Percentiles rank a stretch among this genome's conserved stretches.
Conservation (phyloP, 371 early-diverging fungal species). For the Parasitella parasitica region DNA sequence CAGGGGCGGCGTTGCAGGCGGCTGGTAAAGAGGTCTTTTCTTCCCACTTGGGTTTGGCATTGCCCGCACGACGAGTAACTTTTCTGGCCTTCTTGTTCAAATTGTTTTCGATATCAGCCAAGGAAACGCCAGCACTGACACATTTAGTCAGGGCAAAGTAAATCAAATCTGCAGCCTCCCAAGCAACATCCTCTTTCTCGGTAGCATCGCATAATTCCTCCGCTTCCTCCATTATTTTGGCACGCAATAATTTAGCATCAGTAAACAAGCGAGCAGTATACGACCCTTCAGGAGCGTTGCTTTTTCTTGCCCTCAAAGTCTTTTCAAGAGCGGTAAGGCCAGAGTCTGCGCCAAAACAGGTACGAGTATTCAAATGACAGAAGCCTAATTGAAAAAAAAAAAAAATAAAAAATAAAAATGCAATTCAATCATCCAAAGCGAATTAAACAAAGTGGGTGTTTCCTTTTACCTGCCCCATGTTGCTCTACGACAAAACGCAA, state of each 20-base stretch:
- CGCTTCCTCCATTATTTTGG: slow-evolving; percentile 97
- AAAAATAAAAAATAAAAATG: no score
- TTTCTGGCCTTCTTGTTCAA: slow-evolving; percentile 83
- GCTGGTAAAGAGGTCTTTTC: slow-evolving; percentile 15
- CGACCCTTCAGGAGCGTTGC: slow-evolving; percentile 80
- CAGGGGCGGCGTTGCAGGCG: slow-evolving; percentile 18
- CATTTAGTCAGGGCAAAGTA: slow-evolving; percentile 94
- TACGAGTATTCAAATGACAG: slow-evolving; percentile 90
- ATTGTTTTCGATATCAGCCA: slow-evolving; percentile 86
- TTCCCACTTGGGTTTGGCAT: slow-evolving; percentile 84
- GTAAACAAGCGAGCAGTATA: slow-evolving; percentile 91
- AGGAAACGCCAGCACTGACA: slow-evolving; percentile 74
- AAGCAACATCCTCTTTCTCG: slow-evolving; percentile 78
- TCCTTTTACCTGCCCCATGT: slow-evolving; percentile 83
- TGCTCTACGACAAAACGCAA: slow-evolving; percentile 88
- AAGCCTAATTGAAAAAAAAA: slow-evolving; percentile 65
- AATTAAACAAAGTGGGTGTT: no score
- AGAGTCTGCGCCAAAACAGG: slow-evolving; percentile 85
- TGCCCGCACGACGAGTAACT: slow-evolving; percentile 89
- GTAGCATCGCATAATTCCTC: slow-evolving; percentile 87
- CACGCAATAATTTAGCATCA: slow-evolving; percentile 75
- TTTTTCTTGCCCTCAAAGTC: slow-evolving; percentile 66
- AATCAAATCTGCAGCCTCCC: slow-evolving; percentile 95
- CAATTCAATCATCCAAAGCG: no score
- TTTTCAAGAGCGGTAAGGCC: slow-evolving; percentile 75